Percentiles rank a stretch among this genome's conserved stretches.
These are phyloP conservation scores for Alliaria petiolata DNA, from an alignment of 345 rosid species.

Conservation along the genomic window DNA sequence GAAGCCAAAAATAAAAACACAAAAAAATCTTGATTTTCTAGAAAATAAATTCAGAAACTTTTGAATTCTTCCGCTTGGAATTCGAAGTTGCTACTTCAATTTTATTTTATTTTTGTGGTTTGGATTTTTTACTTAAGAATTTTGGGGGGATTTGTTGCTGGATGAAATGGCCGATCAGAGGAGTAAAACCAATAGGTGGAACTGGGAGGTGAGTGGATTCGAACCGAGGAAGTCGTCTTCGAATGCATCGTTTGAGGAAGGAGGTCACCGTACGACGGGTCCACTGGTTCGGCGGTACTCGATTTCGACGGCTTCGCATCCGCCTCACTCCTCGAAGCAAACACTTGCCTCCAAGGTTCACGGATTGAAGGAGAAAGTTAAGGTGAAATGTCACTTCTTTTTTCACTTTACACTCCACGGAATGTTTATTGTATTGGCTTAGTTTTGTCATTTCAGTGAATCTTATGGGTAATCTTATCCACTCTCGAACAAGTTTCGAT, in stretches of 20 bases:
- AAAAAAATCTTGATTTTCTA: neutral
- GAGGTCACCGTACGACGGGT: conserved; percentile 37
- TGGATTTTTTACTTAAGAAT: neutral
- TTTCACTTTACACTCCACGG: conserved; percentile 24
- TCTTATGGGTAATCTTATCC: neutral
- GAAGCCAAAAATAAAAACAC: neutral
- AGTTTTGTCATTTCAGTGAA: conserved; percentile 29
- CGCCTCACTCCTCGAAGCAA: conserved; percentile 39
- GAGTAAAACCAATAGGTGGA: conserved; percentile 61
- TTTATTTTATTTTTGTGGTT: neutral
- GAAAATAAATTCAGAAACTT: neutral
- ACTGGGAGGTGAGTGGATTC: conserved; percentile 97
- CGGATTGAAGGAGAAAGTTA: conserved; percentile 28
- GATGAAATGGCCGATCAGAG: conserved; percentile 67
- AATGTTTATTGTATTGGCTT: neutral
- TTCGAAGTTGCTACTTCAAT: neutral
- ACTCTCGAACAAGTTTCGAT: neutral
- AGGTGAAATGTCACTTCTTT: conserved; percentile 22
- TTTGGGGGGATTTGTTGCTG: neutral
- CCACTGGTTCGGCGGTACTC: conserved; percentile 64
- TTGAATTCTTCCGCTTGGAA: neutral
- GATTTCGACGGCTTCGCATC: conserved; percentile 45
- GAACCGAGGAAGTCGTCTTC: conserved; percentile 66
- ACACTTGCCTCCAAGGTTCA: conserved; percentile 34
- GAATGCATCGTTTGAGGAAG: conserved; percentile 30